Evolutionary conservation across 129 eudicot species (phyloP).

Genomic region (Scalesia atractyloides): DNA sequence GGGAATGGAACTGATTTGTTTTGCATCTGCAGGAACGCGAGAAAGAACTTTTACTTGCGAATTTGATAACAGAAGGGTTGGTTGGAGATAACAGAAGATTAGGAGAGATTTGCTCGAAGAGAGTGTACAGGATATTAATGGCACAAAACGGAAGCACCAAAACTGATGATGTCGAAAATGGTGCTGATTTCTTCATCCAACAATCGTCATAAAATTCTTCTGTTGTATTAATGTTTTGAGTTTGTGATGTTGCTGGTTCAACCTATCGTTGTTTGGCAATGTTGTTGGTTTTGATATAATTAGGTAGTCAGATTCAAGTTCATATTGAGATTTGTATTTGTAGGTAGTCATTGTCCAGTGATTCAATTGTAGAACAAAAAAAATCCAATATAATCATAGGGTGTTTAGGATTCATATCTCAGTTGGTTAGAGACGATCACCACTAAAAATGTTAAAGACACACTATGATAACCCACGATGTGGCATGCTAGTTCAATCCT

Average conservation of each 20-base stretch:
- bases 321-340: not conserved
- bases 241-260: conserved; percentile 22
- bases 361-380: too few relatives aligned
- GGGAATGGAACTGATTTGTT: conserved; percentile 10
- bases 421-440: too few relatives aligned
- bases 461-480: too few relatives aligned
- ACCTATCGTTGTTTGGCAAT: conserved; percentile 13
- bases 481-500: too few relatives aligned
- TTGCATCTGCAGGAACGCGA: conserved; percentile 59
- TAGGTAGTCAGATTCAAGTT: not conserved
- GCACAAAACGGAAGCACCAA: conserved; percentile 70
- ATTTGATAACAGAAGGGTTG: conserved; percentile 68
- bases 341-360: not conserved
- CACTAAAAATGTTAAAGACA: too few relatives aligned
- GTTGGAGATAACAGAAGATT: conserved; percentile 75
- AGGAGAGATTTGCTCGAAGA: conserved; percentile 91
- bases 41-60: conserved; percentile 80
- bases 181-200: conserved; percentile 71
- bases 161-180: conserved; percentile 82
- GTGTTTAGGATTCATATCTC: too few relatives aligned
- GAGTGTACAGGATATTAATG: conserved; percentile 93
- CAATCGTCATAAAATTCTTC: conserved; percentile 11
- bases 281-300: not conserved
- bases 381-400: too few relatives aligned
- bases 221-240: conserved; percentile 11